Conservation (phyloP, 768 basidiomycete species). For the Leucocoprinus sp. region DNA sequence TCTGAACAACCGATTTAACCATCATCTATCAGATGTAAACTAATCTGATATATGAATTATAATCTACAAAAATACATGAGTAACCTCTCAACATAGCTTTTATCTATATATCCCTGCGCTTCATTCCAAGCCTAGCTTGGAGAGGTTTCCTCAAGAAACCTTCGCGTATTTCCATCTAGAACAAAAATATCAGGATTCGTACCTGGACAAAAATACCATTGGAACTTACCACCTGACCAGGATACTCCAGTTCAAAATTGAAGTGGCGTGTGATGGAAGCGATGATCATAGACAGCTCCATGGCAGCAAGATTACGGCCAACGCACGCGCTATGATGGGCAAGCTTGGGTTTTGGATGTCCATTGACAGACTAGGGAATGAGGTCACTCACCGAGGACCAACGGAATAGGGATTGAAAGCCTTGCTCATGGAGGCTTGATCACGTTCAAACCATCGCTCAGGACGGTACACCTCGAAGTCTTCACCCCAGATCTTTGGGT, state of each 20-base stretch:
- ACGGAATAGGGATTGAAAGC: constrained; percentile 83
- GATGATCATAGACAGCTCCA: constrained; percentile 76
- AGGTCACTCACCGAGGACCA: constrained; percentile 56
- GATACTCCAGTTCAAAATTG: constrained; percentile 60
- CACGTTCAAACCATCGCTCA: constrained; percentile 78
- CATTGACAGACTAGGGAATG: neutral
- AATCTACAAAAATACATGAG: too few relatives aligned
- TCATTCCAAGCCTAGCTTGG: constrained; percentile 66
- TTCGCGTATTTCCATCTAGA: constrained; percentile 64
- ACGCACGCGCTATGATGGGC: constrained; percentile 58
- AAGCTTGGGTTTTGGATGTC: constrained; percentile 1
- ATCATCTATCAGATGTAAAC: neutral
- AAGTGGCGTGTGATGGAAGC: constrained; percentile 72
- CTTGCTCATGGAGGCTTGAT: constrained; percentile 51
- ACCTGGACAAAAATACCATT: neutral
- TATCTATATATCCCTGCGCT: constrained; percentile 39
- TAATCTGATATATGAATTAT: neutral
- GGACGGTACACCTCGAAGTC: constrained; percentile 71
- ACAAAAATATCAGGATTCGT: neutral
- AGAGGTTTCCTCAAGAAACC: constrained; percentile 86
- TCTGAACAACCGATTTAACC: neutral
- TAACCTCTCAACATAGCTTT: neutral
- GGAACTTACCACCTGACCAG: constrained; percentile 43
- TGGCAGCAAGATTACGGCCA: constrained; percentile 70
- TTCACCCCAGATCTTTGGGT: constrained; percentile 64